Evolutionary conservation across 2,329 filamentous ascomycete genomes (phyloP).

Genomic region (Ilyonectria robusta): DNA sequence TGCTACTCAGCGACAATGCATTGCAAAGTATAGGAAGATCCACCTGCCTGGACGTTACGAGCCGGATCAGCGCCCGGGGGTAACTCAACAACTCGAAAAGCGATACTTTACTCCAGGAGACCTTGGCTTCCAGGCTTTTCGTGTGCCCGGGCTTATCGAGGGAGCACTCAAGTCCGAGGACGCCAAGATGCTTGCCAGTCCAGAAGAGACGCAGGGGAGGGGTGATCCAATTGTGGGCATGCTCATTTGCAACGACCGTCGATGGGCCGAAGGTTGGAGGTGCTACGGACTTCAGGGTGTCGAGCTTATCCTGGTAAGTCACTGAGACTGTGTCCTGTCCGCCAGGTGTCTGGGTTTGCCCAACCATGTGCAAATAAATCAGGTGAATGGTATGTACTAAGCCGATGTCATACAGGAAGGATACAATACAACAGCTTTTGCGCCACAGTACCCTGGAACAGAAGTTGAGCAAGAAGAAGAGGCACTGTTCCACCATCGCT

Average conservation of each 20-base stretch:
- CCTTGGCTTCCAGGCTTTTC: constrained; percentile 67
- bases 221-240: constrained; percentile 68
- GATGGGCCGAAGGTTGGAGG: constrained; percentile 69
- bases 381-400: neutral
- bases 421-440: constrained; percentile 66
- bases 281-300: constrained; percentile 62
- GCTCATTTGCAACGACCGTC: constrained; percentile 69
- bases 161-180: constrained; percentile 49
- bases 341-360: neutral
- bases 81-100: constrained; percentile 69
- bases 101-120: constrained; percentile 67
- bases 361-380: no score
- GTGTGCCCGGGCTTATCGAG: constrained; percentile 61
- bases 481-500: constrained; percentile 65
- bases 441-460: constrained; percentile 57
- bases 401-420: constrained; percentile 47
- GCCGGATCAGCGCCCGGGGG: constrained; percentile 62
- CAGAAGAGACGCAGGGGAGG: constrained; percentile 37
- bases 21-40: constrained; percentile 69
- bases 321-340: neutral
- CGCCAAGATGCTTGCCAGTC: neutral
- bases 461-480: constrained; percentile 59
- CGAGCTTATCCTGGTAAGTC: constrained; percentile 45
- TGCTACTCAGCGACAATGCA: constrained; percentile 54
- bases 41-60: constrained; percentile 68